phyloP scores from a whole-genome alignment of 768 basidiomycete species.

The Rhodotorula graminis region DNA sequence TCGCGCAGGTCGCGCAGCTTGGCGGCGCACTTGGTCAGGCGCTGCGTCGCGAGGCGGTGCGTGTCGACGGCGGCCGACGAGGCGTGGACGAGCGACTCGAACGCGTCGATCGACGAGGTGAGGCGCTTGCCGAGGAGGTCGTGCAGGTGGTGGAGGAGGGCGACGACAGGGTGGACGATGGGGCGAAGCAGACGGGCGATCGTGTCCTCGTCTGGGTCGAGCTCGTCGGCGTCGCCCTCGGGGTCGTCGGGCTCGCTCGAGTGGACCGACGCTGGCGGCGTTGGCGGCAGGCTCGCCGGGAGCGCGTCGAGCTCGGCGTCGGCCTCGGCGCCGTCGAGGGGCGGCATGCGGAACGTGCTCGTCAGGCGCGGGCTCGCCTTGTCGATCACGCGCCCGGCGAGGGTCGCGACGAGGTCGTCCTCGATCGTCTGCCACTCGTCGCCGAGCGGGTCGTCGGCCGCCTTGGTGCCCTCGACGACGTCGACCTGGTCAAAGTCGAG shows the following conservation, averaged over 20 bases:
- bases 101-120: slow-evolving; percentile 4
- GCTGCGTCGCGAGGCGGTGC: slow-evolving; percentile 2
- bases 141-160: slow-evolving; percentile 14
- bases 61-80: slow-evolving; percentile 19
- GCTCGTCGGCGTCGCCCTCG: neutral
- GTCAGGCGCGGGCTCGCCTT: neutral
- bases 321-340: neutral
- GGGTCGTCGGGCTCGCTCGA: neutral
- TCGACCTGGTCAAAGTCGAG: slow-evolving; percentile 14
- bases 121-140: slow-evolving; percentile 4
- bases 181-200: slow-evolving; percentile 3
- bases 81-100: slow-evolving; percentile 19
- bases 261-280: slow-evolving; percentile 11
- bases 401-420: slow-evolving; percentile 14
- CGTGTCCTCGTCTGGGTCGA: neutral
- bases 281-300: slow-evolving; percentile 5
- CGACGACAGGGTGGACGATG: slow-evolving; percentile 21
- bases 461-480: neutral
- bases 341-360: neutral
- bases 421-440: slow-evolving; percentile 15
- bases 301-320: neutral
- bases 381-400: neutral
- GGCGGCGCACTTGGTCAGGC: neutral
- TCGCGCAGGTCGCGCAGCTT: slow-evolving; percentile 20
- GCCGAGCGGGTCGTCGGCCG: neutral